Evolutionary conservation across 768 basidiomycete species (phyloP).

Genomic region (Mycena maculata): DNA sequence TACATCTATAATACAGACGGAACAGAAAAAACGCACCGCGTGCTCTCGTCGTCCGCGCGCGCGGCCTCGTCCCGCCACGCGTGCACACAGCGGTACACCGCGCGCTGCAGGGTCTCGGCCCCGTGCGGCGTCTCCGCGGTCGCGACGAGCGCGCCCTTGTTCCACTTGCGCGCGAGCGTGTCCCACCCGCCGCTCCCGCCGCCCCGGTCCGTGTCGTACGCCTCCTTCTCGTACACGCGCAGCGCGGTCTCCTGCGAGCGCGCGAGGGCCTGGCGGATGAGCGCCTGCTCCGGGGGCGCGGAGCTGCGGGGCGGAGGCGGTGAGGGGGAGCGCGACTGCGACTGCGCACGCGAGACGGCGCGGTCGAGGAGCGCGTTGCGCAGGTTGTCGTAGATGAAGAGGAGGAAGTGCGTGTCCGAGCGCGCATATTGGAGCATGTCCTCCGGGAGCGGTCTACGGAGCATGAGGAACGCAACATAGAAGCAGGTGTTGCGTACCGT

Average conservation of each 20-base stretch:
- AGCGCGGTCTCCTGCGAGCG: conserved; percentile 84
- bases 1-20: not conserved
- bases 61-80: conserved; percentile 86
- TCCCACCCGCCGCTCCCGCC: conserved; percentile 82
- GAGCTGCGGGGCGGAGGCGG: conserved; percentile 35
- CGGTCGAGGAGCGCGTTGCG: conserved; percentile 88
- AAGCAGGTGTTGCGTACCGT: conserved; percentile 56
- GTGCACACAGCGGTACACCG: conserved; percentile 79
- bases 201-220: conserved; percentile 75
- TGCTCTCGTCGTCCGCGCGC: conserved; percentile 88
- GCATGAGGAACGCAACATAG: not conserved
- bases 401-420: conserved; percentile 95
- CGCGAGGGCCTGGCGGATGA: conserved; percentile 73
- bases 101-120: conserved; percentile 59
- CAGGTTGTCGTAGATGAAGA: conserved; percentile 92
- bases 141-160: conserved; percentile 66
- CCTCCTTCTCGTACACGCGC: conserved; percentile 73
- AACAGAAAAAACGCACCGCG: conserved; percentile 59
- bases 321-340: conserved; percentile 53
- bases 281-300: conserved; percentile 45
- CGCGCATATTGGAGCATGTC: conserved; percentile 95
- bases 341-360: conserved; percentile 53
- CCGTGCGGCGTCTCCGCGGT: conserved; percentile 48
- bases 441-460: conserved; percentile 74
- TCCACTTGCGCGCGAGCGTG: conserved; percentile 84